Evolutionary conservation across 352 stramenopile genomes (phyloP).

Genomic region (Phytophthora constricta): DNA sequence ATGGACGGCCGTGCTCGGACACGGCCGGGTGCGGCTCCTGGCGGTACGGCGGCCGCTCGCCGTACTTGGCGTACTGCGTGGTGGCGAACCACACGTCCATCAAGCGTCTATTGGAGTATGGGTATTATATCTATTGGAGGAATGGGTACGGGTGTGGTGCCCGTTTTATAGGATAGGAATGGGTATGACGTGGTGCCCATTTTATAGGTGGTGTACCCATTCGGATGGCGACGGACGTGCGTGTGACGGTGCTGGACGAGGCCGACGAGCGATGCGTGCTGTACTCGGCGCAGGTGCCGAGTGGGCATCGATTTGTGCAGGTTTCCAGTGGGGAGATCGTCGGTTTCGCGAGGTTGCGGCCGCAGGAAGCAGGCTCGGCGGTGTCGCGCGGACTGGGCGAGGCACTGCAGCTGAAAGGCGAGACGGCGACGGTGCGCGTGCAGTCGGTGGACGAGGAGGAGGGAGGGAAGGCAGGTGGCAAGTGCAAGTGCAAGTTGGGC

Average conservation of each 20-base stretch:
- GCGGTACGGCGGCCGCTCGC: slow-evolving; percentile 65
- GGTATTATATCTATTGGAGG: too few species aligned
- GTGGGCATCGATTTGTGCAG: slow-evolving; percentile 20
- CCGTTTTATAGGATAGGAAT: slow-evolving; percentile 6
- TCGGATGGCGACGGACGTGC: slow-evolving; percentile 47
- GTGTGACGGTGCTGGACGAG: not conserved
- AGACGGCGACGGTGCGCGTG: slow-evolving; percentile 14
- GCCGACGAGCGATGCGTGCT: slow-evolving; percentile 40
- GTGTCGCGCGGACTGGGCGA: slow-evolving; percentile 41
- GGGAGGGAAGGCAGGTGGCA: not conserved
- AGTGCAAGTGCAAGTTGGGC: slow-evolving; percentile 43
- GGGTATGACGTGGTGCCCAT: slow-evolving; percentile 1
- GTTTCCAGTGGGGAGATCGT: slow-evolving; percentile 13
- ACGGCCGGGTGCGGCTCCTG: slow-evolving; percentile 61
- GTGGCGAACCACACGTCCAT: slow-evolving; percentile 85
- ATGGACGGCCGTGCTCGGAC: slow-evolving; percentile 49
- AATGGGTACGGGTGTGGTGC: too few species aligned
- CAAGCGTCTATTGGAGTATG: too few species aligned
- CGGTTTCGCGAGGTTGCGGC: slow-evolving; percentile 37
- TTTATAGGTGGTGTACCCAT: too few species aligned
- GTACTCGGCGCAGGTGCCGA: slow-evolving; percentile 20
- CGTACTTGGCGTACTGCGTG: slow-evolving; percentile 60
- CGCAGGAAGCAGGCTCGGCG: slow-evolving; percentile 14
- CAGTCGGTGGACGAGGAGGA: slow-evolving; percentile 4
- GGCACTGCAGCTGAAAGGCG: slow-evolving; percentile 30